Evolutionary conservation across 2,329 filamentous ascomycete species (phyloP), one percentile per base, ranked within the genome.

Genomic region (Fusarium globosum): DNA sequence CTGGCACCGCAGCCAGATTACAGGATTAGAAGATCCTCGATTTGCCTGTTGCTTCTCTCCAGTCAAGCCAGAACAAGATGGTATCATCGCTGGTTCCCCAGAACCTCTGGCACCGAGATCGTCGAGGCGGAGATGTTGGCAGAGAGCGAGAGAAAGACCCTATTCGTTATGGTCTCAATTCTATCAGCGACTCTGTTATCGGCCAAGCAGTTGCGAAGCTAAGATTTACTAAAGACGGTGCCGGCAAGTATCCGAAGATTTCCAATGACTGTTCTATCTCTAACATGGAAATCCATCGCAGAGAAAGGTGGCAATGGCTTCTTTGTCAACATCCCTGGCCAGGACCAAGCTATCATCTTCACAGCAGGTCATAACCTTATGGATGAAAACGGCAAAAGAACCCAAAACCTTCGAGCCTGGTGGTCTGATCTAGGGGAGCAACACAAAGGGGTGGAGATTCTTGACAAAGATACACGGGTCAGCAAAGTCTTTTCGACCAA

Each of bases 231-330:
- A 38, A 28, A 38, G 51, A 38, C 6, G 51, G 51, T 9, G 51
- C 51, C 5, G 35, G 51, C 23, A n/a, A 38, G 51, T 38, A 28
- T 8, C 18, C 16, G 5, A 7, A 28, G 2, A 28, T 4, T 13
- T 4, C 0, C 14, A 38, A 13, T 13, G 2, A 10, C 9, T 10
- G 5, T 10, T 15, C 7, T 16, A 36, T 13, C 7, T 7, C 23
- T 53, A 28, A 38, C 14, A 9, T 1, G 7, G 1, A 0, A 21
- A 2, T 13, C 8, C 5, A 2, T 20, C 7, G 3, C 1, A 53
- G 51, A 53, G 23, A 53, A 53, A 38, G 51, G 51, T 12, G 51
- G 51, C 2, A 53, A 53, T 26, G 51, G 51, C 1, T 53, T 53
- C 33, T 38, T 53, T 28, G 51, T 53, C 23, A 53, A 53, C 18